phyloP scores from a whole-genome alignment of 164 flowering plant species.

The grape (Vitis vinifera) region DNA sequence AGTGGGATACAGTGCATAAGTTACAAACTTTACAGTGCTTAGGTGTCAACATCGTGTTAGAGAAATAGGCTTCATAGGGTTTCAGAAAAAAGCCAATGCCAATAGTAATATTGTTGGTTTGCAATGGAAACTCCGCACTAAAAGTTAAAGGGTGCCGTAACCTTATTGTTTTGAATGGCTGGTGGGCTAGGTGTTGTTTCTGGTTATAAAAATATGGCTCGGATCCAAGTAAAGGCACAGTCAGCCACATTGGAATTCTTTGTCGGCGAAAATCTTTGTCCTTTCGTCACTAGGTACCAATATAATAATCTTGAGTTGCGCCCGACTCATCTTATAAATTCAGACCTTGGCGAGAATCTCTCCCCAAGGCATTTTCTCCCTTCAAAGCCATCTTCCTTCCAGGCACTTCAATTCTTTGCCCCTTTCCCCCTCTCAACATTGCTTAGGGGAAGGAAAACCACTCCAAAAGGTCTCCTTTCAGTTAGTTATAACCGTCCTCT shows the following conservation, averaged over 20 bases:
- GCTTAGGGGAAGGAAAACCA: neutral
- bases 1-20: slow-evolving; percentile 5
- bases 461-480: neutral
- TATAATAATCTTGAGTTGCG: neutral
- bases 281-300: slow-evolving; percentile 8
- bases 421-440: neutral
- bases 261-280: slow-evolving; percentile 24
- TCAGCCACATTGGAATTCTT: slow-evolving; percentile 13
- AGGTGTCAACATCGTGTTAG: too few relatives aligned
- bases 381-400: neutral
- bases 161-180: neutral
- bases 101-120: too few relatives aligned
- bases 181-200: neutral
- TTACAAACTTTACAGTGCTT: too few relatives aligned
- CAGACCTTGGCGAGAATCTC: slow-evolving; percentile 7
- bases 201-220: slow-evolving; percentile 4
- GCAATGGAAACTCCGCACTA: too few relatives aligned
- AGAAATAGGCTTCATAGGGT: too few relatives aligned
- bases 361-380: slow-evolving; percentile 1
- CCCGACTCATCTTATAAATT: slow-evolving; percentile 27
- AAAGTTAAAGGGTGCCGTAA: neutral
- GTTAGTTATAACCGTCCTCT: neutral
- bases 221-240: slow-evolving; percentile 17
- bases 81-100: too few relatives aligned
- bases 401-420: neutral